Base-by-base conservation (phyloP, 2,329 filamentous ascomycete species). In the Teratosphaeria zuluensis region DNA sequence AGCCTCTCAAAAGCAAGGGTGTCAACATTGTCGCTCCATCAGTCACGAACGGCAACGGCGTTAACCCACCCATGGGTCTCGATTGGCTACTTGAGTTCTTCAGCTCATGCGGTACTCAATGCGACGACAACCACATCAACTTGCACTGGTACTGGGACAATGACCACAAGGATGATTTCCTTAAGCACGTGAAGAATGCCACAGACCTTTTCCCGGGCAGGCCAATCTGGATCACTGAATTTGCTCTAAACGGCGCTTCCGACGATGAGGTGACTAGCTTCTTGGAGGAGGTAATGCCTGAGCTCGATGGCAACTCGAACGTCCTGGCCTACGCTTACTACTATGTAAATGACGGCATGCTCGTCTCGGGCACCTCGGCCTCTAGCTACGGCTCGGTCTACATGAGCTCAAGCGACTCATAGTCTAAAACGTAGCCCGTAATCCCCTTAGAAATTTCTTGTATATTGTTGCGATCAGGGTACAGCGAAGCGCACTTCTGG, bases 151-250 rank as follows among this genome's bases (percentile, higher is more conserved):
- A 88, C 74, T 80, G 79, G 54, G 71, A 72, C 57, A 63, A 63
- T 48, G 74, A 78, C 14, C 68, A 76, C 56, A 69, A 73, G 30
- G 71, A 78, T 51, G 76, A 74, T 61, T 84, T 87, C 72, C 81
- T 84, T 64, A 60, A 69, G 46, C 82, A 86, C 71, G 68, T 86
- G 58, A 63, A 68, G 24, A 65, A 73, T 16, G 75, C 77, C 31
- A 73, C 74, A 58, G 61, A 60, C 12, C 65, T 74, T 12, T 65
- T 73, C n/a, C 67, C 68, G 53, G 70, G 69, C 28, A 72, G 73
- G 58, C 70, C 71, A n/a, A 66, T 88, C 70, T 86, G 81, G 81
- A 74, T 87, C 58, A 86, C 83, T 58, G 85, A 88, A 77, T 87
- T 87, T 64, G 84, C 80, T 28, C 78, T 82, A 56, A 68, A 72